These are phyloP conservation scores for Lyophyllum shimeji DNA, from an alignment of 768 basidiomycete genomes.

Conservation along the genomic window DNA sequence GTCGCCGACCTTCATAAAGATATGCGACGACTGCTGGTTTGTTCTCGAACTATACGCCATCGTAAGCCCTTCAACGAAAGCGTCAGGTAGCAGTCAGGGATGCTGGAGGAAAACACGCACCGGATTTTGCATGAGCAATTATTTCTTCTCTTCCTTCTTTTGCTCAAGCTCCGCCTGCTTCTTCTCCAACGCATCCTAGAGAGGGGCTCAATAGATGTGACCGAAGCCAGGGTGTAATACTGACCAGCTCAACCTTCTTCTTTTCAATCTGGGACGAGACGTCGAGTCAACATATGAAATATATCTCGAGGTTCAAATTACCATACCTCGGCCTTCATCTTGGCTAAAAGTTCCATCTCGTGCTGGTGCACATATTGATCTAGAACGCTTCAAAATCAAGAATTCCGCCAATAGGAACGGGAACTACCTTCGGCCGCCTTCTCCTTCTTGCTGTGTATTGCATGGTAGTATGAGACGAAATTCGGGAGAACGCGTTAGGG, in stretches of 20 bases:
- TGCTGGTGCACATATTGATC: slow-evolving; percentile 65
- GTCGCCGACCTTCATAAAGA: no score
- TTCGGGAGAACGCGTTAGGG: slow-evolving; percentile 19
- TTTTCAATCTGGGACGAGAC: slow-evolving; percentile 27
- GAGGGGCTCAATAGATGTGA: not conserved
- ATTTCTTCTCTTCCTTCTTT: no score
- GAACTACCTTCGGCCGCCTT: slow-evolving; percentile 58
- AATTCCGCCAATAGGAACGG: not conserved
- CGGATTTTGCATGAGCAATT: not conserved
- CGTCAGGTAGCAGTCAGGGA: not conserved
- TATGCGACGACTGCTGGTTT: not conserved
- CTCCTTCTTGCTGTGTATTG: slow-evolving; percentile 60
- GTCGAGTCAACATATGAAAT: not conserved
- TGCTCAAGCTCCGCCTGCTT: slow-evolving; percentile 23
- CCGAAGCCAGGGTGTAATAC: slow-evolving; percentile 1
- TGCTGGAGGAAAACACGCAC: not conserved
- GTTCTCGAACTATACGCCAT: not conserved
- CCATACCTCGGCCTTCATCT: slow-evolving; percentile 57
- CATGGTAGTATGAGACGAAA: slow-evolving; percentile 15
- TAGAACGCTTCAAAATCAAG: slow-evolving; percentile 24
- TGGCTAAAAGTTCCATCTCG: slow-evolving; percentile 56
- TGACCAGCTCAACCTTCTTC: slow-evolving; percentile 35
- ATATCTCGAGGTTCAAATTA: not conserved
- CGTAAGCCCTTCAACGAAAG: not conserved
- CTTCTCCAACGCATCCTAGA: slow-evolving; percentile 24